Conservation (phyloP, 164 flowering plant species). For the Stephania yunnanensis region DNA sequence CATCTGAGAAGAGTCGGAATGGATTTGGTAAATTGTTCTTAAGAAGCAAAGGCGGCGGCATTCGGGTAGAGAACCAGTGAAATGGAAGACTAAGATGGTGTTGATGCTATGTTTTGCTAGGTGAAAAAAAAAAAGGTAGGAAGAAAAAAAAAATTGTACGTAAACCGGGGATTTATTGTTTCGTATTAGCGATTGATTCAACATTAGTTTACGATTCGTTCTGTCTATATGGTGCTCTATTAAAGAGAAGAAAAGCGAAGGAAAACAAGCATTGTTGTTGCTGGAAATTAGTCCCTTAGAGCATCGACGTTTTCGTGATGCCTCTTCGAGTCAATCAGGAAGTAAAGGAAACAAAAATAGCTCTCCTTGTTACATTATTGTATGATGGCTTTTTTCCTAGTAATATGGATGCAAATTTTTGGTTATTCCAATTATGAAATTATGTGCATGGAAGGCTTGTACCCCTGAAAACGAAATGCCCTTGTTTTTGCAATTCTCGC, state of each 20-base stretch:
- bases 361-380: too few relatives aligned
- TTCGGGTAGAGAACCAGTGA: constrained; percentile 19
- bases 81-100: neutral
- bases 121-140: neutral
- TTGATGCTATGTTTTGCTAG: neutral
- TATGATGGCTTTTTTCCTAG: neutral
- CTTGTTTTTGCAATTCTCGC: neutral
- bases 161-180: neutral
- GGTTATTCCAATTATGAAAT: neutral
- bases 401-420: neutral
- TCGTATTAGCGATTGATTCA: neutral
- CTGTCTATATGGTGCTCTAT: neutral
- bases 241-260: neutral
- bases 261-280: too few relatives aligned
- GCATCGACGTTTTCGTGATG: too few relatives aligned
- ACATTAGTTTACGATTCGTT: too few relatives aligned
- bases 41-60: constrained; percentile 42
- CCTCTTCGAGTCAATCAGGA: too few relatives aligned
- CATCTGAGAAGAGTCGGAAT: constrained; percentile 44
- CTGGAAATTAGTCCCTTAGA: too few relatives aligned
- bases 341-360: too few relatives aligned
- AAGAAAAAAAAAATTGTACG: neutral
- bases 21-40: constrained; percentile 61
- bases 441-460: too few relatives aligned
- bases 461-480: neutral